A percentile compares a stretch with the other conserved stretches of the same genome.
Evolutionary conservation across 495 filamentous ascomycete species (phyloP).

Genomic region (Halenospora varia): DNA sequence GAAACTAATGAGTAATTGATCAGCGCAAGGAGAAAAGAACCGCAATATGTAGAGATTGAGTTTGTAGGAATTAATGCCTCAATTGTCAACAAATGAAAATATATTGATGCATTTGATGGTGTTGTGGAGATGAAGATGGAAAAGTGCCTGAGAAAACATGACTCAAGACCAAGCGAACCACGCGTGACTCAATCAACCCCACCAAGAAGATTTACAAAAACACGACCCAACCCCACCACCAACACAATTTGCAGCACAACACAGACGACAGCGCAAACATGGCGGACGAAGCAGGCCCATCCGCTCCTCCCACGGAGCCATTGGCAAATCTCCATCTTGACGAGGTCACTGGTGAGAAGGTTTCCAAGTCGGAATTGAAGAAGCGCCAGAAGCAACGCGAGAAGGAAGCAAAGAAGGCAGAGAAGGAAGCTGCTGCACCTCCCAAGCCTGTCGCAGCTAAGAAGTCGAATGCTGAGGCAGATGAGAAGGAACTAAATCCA

Average conservation of each 20-base stretch:
- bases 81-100: no score
- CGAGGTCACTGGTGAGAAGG: slow-evolving; percentile 79
- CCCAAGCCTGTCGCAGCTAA: slow-evolving; percentile 61
- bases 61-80: no score
- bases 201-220: slow-evolving; percentile 9
- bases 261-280: slow-evolving; percentile 15
- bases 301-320: slow-evolving; percentile 46
- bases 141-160: no score
- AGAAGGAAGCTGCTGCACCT: slow-evolving; percentile 74
- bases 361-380: slow-evolving; percentile 90
- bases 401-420: slow-evolving; percentile 80
- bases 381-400: slow-evolving; percentile 90
- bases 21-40: no score
- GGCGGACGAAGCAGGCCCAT: slow-evolving; percentile 38
- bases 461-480: slow-evolving; percentile 63
- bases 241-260: background rate
- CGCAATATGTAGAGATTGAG: no score
- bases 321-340: slow-evolving; percentile 75
- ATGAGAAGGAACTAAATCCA: slow-evolving; percentile 80
- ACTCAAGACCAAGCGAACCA: no score
- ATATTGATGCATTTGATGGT: no score
- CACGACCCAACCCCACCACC: background rate
- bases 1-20: background rate
- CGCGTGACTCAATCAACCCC: background rate
- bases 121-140: no score